phyloP scores from a whole-genome alignment of 2,329 filamentous ascomycete species.

The Pseudogymnoascus sp. region DNA sequence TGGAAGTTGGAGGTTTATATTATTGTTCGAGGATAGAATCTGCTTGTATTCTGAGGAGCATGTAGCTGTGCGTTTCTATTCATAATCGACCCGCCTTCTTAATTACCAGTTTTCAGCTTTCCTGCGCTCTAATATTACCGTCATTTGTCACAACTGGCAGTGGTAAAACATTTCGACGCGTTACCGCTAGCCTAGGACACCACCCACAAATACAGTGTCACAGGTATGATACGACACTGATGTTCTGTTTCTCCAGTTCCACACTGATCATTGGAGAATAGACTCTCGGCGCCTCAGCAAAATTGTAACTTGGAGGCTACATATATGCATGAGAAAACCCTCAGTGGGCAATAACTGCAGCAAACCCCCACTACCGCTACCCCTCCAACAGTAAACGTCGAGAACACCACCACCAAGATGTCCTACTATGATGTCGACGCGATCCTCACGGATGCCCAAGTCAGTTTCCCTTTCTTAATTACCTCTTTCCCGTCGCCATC shows the following conservation, averaged over 20 bases:
- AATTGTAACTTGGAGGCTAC: not conserved
- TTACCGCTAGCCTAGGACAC: not conserved
- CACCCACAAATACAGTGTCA: not conserved
- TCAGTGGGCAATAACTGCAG: not conserved
- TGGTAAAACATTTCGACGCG: not conserved
- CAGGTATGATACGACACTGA: not conserved
- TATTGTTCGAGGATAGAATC: not conserved
- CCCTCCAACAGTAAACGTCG: not conserved
- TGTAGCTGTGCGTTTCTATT: not conserved
- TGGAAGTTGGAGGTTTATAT: not conserved
- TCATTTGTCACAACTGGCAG: not conserved
- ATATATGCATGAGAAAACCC: not conserved
- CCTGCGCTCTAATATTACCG: not conserved
- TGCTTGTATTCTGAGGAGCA: not conserved
- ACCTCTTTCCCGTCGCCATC: not conserved
- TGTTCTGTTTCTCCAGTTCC: not conserved
- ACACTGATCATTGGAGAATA: not conserved
- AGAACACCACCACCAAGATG: conserved; percentile 34
- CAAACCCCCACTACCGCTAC: not conserved
- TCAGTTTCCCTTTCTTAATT: conserved; percentile 28
- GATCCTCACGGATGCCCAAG: conserved; percentile 78
- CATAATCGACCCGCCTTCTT: not conserved
- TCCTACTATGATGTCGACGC: conserved; percentile 81
- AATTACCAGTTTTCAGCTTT: not conserved
- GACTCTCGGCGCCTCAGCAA: not conserved